These are phyloP conservation scores for Irpex sp. DNA, from an alignment of 1,284 basidiomycete species.

Conservation along the genomic window DNA sequence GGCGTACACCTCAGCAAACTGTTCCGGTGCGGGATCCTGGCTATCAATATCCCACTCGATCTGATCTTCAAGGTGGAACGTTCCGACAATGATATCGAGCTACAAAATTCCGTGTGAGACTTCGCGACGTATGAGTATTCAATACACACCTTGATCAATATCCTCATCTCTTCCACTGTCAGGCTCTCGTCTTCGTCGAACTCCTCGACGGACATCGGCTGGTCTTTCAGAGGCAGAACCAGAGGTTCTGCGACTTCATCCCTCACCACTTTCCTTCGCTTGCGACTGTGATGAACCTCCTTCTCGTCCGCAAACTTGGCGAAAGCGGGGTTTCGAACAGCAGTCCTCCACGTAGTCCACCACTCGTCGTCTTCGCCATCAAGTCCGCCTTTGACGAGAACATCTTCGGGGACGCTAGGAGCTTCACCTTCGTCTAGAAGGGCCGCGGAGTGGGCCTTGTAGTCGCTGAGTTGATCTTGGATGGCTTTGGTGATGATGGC, in stretches of 20 bases:
- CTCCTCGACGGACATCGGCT: constrained; percentile 24
- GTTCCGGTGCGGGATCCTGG: constrained; percentile 79
- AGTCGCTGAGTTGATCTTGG: constrained; percentile 85
- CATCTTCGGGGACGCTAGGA: constrained; percentile 25
- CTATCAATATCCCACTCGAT: constrained; percentile 98
- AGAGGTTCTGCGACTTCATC: constrained; percentile 21
- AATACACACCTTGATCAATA: constrained; percentile 76
- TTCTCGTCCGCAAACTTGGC: constrained; percentile 23
- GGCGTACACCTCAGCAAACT: constrained; percentile 87
- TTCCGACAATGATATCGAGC: constrained; percentile 95
- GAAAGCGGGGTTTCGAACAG: constrained; percentile 36
- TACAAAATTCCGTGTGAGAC: constrained; percentile 27
- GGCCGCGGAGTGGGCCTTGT: constrained; percentile 56
- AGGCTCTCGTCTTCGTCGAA: constrained; percentile 50
- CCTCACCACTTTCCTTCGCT: constrained; percentile 32
- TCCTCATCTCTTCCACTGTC: constrained; percentile 81
- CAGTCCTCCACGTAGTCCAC: constrained; percentile 72
- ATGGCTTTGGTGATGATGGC: constrained; percentile 80
- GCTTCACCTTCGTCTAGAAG: constrained; percentile 32
- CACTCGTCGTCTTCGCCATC: constrained; percentile 52
- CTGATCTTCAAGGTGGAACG: constrained; percentile 92
- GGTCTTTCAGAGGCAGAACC: constrained; percentile 11
- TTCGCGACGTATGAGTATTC: not conserved
- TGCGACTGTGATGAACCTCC: constrained; percentile 27
- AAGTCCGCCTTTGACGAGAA: constrained; percentile 42